These are phyloP conservation scores for Vanderwaltozyma polyspora DNA, from an alignment of 805 yeast genomes.

Conservation along the genomic window DNA sequence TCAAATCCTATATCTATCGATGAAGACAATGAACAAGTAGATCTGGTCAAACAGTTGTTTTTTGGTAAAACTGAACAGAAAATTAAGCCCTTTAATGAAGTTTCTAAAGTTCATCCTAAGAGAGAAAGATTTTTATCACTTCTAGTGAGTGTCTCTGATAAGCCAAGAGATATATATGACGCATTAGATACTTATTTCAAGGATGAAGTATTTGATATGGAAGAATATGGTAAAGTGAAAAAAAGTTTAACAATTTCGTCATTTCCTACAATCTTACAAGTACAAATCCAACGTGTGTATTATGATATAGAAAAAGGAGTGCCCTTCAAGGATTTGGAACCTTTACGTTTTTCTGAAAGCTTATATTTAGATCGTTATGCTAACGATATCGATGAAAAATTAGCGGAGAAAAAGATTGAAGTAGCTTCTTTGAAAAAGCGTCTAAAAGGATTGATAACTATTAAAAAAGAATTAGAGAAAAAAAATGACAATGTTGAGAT, in stretches of 20 bases:
- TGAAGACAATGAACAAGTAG: conserved; percentile 70
- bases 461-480: conserved; percentile 38
- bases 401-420: conserved; percentile 43
- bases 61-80: conserved; percentile 79
- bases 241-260: conserved; percentile 60
- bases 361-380: conserved; percentile 81
- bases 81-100: conserved; percentile 39
- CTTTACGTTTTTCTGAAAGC: conserved; percentile 65
- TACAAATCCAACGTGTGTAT: conserved; percentile 89
- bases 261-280: conserved; percentile 74
- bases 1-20: conserved; percentile 55
- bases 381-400: conserved; percentile 47
- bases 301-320: conserved; percentile 62
- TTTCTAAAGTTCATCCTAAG: conserved; percentile 35
- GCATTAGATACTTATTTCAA: conserved; percentile 80
- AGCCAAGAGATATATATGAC: conserved; percentile 80
- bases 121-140: conserved; percentile 70
- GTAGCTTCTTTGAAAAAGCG: conserved; percentile 49
- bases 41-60: conserved; percentile 67
- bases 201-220: conserved; percentile 52
- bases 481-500: conserved; percentile 28
- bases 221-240: conserved; percentile 58
- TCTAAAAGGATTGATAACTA: conserved; percentile 32
- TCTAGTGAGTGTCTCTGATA: conserved; percentile 76
- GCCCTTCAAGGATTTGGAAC: conserved; percentile 73